Evolutionary conservation across 495 filamentous ascomycete genomes (phyloP).

Genomic region (Penicilliopsis zonata): DNA sequence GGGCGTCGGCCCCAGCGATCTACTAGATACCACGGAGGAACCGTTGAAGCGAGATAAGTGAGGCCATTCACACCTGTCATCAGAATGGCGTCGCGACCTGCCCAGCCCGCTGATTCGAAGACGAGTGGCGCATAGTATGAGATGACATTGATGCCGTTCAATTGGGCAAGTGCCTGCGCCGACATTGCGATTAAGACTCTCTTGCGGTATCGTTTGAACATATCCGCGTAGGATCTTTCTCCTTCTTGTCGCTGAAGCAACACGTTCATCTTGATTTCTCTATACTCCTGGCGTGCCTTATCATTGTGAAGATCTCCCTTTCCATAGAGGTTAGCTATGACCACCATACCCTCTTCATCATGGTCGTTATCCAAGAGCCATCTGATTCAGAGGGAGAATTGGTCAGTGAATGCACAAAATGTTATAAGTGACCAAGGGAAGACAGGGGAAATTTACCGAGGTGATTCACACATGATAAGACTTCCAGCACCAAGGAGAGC

Average conservation of each 20-base stretch:
- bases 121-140: constrained; percentile 97
- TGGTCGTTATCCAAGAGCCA: constrained; percentile 97
- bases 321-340: constrained; percentile 95
- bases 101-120: constrained; percentile 92
- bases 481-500: constrained; percentile 71
- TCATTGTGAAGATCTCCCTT: constrained; percentile 88
- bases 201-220: constrained; percentile 87
- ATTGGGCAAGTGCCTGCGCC: constrained; percentile 85
- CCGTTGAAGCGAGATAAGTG: constrained; percentile 78
- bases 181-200: constrained; percentile 99
- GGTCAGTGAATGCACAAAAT: constrained; percentile 1
- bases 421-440: neutral
- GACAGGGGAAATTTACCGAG: constrained; percentile 47
- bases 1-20: constrained; percentile 83
- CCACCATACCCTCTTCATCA: constrained; percentile 95
- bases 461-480: constrained; percentile 89
- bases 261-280: constrained; percentile 98
- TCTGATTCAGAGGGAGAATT: constrained; percentile 29
- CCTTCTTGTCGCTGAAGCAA: constrained; percentile 87
- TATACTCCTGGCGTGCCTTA: constrained; percentile 85
- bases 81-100: constrained; percentile 76
- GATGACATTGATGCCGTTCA: constrained; percentile 99
- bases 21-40: constrained; percentile 96
- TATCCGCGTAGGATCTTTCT: constrained; percentile 80
- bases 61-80: constrained; percentile 98